Conservation (phyloP, 2,329 filamentous ascomycete species). For the Ophiosphaerella herpotricha region DNA sequence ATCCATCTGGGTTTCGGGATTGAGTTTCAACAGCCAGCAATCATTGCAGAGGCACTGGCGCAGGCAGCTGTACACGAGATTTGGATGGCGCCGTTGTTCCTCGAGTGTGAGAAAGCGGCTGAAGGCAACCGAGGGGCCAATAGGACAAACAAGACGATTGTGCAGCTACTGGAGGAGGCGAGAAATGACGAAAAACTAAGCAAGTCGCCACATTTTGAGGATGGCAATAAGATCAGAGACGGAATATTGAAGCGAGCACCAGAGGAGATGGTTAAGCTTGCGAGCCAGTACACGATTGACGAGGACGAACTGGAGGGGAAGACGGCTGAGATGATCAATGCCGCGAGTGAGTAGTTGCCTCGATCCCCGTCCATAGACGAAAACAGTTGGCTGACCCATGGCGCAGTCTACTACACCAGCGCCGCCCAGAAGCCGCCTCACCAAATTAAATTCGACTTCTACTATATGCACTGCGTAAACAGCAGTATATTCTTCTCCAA, state of each 20-base stretch:
- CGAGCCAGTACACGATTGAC: constrained; percentile 59
- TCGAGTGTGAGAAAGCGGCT: constrained; percentile 57
- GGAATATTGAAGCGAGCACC: constrained; percentile 68
- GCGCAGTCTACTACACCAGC: constrained; percentile 58
- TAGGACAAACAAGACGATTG: constrained; percentile 48
- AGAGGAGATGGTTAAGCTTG: constrained; percentile 66
- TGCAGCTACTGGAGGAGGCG: constrained; percentile 66
- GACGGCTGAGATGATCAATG: constrained; percentile 72
- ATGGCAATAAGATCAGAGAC: constrained; percentile 69
- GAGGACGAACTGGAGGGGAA: constrained; percentile 63
- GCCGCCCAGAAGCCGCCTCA: constrained; percentile 65
- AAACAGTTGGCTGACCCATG: not conserved
- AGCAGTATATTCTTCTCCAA: constrained; percentile 72
- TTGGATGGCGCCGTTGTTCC: constrained; percentile 61
- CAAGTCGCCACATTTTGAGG: constrained; percentile 54
- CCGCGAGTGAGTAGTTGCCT: constrained; percentile 49
- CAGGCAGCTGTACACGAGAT: constrained; percentile 72
- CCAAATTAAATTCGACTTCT: constrained; percentile 75
- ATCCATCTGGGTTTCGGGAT: constrained; percentile 86
- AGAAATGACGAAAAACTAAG: constrained; percentile 61
- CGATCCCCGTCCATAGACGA: not conserved
- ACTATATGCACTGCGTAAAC: constrained; percentile 78
- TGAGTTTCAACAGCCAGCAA: constrained; percentile 79
- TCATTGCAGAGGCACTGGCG: constrained; percentile 79
- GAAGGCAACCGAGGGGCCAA: constrained; percentile 28